phyloP scores from a whole-genome alignment of 2,329 filamentous ascomycete genomes.

The Cladosporium halotolerans region DNA sequence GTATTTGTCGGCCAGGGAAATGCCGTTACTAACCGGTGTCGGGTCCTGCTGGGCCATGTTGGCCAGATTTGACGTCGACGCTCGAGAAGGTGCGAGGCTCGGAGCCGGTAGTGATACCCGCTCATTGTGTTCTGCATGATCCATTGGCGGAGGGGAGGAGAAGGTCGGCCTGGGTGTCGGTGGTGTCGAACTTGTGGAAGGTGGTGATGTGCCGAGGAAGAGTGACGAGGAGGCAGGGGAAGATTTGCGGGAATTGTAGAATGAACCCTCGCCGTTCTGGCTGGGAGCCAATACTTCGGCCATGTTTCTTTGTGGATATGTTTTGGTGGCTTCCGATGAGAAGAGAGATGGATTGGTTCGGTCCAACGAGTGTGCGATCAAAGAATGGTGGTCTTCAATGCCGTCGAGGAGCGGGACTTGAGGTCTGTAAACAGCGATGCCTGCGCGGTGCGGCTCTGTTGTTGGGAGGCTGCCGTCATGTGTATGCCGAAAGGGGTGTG shows the following conservation, averaged over 20 bases:
- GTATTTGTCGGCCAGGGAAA: constrained; percentile 53
- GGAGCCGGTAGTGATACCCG: constrained; percentile 22
- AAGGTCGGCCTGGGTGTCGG: neutral
- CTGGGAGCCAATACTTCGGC: constrained; percentile 9
- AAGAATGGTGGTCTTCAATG: constrained; percentile 7
- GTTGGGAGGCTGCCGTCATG: constrained; percentile 6
- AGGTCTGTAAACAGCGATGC: constrained; percentile 4
- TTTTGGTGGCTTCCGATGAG: neutral
- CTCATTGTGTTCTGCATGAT: constrained; percentile 30
- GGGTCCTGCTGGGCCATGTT: constrained; percentile 51
- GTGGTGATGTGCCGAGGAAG: constrained; percentile 9
- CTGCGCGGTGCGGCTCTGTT: constrained; percentile 7
- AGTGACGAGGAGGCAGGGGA: constrained; percentile 7
- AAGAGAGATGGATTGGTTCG: neutral
- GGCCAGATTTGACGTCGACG: constrained; percentile 28
- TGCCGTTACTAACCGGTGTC: constrained; percentile 54
- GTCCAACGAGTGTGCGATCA: constrained; percentile 3
- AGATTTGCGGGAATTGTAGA: constrained; percentile 9
- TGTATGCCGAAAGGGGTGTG: neutral
- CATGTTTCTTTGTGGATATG: constrained; percentile 3
- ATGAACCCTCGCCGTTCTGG: constrained; percentile 6
- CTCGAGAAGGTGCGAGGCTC: constrained; percentile 26
- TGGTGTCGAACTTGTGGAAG: constrained; percentile 3
- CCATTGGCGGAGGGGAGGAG: constrained; percentile 4
- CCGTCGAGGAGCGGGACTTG: constrained; percentile 10